Conservation (phyloP, 2,329 filamentous ascomycete genomes). For the Bertia moriformis region DNA sequence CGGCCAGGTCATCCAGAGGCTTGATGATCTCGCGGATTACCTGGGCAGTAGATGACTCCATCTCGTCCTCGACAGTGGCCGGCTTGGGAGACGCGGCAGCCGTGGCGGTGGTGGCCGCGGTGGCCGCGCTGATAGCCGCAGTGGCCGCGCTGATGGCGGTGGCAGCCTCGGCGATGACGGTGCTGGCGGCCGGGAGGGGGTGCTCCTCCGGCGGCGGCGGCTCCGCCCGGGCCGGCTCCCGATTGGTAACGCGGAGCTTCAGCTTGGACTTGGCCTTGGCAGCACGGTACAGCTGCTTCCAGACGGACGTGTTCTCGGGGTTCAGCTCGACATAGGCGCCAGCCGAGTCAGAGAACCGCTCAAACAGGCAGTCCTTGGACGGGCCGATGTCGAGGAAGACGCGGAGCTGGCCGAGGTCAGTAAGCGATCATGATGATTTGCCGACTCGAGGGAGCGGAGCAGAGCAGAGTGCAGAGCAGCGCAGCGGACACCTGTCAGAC, state of each 20-base stretch:
- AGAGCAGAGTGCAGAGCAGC: too few species aligned
- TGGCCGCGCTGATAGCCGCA: slow-evolving; percentile 1
- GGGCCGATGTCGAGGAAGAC: slow-evolving; percentile 48
- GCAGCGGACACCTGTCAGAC: too few species aligned
- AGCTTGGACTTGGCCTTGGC: slow-evolving; percentile 98
- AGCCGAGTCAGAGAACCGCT: slow-evolving; percentile 91
- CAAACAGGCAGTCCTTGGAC: slow-evolving; percentile 53
- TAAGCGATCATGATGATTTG: slow-evolving; percentile 9
- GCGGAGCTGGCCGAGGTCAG: slow-evolving; percentile 56
- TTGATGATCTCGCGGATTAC: slow-evolving; percentile 9
- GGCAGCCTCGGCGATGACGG: slow-evolving; percentile 2
- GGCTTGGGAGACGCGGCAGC: not conserved
- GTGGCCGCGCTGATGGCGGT: slow-evolving; percentile 2
- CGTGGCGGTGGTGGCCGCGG: slow-evolving; percentile 2
- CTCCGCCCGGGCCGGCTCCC: slow-evolving; percentile 16
- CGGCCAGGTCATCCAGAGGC: too few species aligned
- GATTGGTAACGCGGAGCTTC: slow-evolving; percentile 59
- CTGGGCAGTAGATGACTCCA: slow-evolving; percentile 4
- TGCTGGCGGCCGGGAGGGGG: slow-evolving; percentile 14
- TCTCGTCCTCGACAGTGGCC: slow-evolving; percentile 4
- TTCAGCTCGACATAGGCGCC: slow-evolving; percentile 69
- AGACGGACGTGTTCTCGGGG: slow-evolving; percentile 63
- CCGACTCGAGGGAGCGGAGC: too few species aligned
- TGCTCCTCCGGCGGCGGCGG: slow-evolving; percentile 14
- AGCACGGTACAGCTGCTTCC: slow-evolving; percentile 91